Evolutionary conservation across 2,329 filamentous ascomycete genomes (phyloP).

Genomic region (Beauveria brongniartii): DNA sequence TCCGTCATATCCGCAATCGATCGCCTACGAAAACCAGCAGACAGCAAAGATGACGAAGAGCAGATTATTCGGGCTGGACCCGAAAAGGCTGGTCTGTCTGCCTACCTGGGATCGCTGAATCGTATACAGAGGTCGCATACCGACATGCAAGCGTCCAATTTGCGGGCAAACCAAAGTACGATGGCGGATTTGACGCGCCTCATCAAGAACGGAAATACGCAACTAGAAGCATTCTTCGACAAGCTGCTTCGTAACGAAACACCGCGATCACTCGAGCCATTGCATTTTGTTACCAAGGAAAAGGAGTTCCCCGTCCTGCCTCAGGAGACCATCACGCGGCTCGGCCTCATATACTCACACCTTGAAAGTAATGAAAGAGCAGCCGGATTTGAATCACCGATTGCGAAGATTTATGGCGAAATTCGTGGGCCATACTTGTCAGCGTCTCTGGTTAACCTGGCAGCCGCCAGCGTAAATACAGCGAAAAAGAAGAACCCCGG

Average conservation of each 20-base stretch:
- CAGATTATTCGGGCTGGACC: constrained; percentile 84
- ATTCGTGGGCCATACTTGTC: constrained; percentile 82
- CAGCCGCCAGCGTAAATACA: constrained; percentile 77
- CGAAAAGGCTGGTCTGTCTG: constrained; percentile 69
- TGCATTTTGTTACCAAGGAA: constrained; percentile 89
- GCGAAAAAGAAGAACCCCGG: constrained; percentile 74
- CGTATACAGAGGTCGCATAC: constrained; percentile 76
- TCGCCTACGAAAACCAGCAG: constrained; percentile 77
- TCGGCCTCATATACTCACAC: constrained; percentile 73
- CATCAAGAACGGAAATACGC: constrained; percentile 68
- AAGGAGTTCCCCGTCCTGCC: constrained; percentile 73
- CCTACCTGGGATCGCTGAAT: constrained; percentile 84
- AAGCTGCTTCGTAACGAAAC: constrained; percentile 68
- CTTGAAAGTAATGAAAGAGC: constrained; percentile 54
- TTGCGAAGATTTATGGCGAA: constrained; percentile 78
- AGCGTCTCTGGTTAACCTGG: constrained; percentile 73
- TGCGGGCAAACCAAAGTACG: constrained; percentile 85
- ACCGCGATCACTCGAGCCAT: constrained; percentile 71
- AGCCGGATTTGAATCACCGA: constrained; percentile 53
- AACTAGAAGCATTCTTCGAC: constrained; percentile 79
- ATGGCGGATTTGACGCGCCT: constrained; percentile 72
- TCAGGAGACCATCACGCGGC: constrained; percentile 64
- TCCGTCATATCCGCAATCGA: constrained; percentile 80
- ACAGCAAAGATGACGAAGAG: constrained; percentile 88
- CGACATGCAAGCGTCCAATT: constrained; percentile 82